Evolutionary conservation across 768 basidiomycete species (phyloP).

Genomic region (Termitomyces sp.): DNA sequence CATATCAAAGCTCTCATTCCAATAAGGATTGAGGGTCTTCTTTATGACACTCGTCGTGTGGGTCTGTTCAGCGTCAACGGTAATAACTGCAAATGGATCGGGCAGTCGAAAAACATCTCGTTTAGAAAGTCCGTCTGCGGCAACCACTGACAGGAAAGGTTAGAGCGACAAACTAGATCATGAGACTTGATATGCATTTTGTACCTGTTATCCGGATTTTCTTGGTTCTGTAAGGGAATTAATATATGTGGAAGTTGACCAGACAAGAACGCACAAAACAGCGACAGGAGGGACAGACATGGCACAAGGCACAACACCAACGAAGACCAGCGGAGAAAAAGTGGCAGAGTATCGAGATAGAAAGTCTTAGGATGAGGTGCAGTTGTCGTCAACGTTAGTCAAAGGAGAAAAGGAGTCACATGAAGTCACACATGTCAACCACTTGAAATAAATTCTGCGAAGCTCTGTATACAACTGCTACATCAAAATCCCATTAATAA

Average conservation of each 20-base stretch:
- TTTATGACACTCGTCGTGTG: conserved; percentile 96
- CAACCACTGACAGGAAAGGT: conserved; percentile 61
- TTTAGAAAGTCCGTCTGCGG: conserved; percentile 90
- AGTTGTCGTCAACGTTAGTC: conserved; percentile 5
- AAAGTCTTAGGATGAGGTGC: not conserved
- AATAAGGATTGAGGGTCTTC: conserved; percentile 92
- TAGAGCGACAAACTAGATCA: not conserved
- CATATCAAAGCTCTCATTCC: conserved; percentile 99
- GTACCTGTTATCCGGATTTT: conserved; percentile 76
- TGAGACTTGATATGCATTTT: conserved; percentile 10
- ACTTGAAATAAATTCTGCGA: not conserved
- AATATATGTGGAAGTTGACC: conserved; percentile 1
- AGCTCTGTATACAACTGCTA: not conserved
- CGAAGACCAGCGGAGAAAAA: not conserved
- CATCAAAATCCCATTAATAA: not conserved
- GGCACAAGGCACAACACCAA: not conserved
- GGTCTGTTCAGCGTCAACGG: conserved; percentile 96
- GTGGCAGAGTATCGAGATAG: not conserved
- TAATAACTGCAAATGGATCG: conserved; percentile 97
- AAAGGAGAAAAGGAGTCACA: conserved; percentile 10
- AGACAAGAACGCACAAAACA: conserved; percentile 32
- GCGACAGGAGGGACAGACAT: conserved; percentile 44
- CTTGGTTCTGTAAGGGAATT: conserved; percentile 39
- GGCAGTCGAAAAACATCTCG: conserved; percentile 95
- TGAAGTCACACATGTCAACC: conserved; percentile 1